A percentile compares a stretch with the other conserved stretches of the same genome.
Evolutionary conservation across 345 rosid genomes (phyloP).

Genomic region (Boechera divaricarpa): DNA sequence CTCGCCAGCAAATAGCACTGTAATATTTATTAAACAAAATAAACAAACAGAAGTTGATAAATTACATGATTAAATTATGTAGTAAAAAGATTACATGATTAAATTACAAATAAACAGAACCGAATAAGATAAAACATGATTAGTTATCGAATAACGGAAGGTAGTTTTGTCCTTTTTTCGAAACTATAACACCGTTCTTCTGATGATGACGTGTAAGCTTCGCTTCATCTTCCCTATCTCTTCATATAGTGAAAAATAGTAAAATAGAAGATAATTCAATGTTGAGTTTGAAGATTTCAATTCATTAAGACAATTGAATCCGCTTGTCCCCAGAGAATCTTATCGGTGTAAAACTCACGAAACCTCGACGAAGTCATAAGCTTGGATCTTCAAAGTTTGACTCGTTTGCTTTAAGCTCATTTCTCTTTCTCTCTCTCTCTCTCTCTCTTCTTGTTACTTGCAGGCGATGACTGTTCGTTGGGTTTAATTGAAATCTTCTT

Average conservation of each 20-base stretch:
- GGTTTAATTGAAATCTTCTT: neutral
- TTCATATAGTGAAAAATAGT: slow-evolving; percentile 6
- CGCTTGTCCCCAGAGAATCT: slow-evolving; percentile 33
- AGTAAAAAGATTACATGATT: neutral
- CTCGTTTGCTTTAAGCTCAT: slow-evolving; percentile 15
- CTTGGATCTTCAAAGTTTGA: slow-evolving; percentile 46
- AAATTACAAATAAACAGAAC: slow-evolving; percentile 18
- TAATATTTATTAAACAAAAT: neutral
- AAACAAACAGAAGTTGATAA: neutral
- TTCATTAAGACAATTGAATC: slow-evolving; percentile 40
- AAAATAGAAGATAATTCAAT: no score
- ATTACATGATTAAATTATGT: no score
- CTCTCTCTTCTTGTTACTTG: slow-evolving; percentile 39
- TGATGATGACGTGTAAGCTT: slow-evolving; percentile 36
- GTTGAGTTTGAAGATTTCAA: neutral
- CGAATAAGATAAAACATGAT: slow-evolving; percentile 13
- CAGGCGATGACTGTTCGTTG: slow-evolving; percentile 36
- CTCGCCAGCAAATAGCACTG: slow-evolving; percentile 16
- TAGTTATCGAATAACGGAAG: slow-evolving; percentile 38
- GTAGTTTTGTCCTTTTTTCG: slow-evolving; percentile 39
- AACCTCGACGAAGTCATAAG: slow-evolving; percentile 39
- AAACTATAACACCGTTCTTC: slow-evolving; percentile 37
- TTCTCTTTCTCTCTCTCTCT: slow-evolving; percentile 29
- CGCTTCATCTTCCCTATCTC: slow-evolving; percentile 40
- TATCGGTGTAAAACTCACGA: slow-evolving; percentile 30